phyloP scores from a whole-genome alignment of 805 yeast genomes.

The Starmerella tilneyi region DNA sequence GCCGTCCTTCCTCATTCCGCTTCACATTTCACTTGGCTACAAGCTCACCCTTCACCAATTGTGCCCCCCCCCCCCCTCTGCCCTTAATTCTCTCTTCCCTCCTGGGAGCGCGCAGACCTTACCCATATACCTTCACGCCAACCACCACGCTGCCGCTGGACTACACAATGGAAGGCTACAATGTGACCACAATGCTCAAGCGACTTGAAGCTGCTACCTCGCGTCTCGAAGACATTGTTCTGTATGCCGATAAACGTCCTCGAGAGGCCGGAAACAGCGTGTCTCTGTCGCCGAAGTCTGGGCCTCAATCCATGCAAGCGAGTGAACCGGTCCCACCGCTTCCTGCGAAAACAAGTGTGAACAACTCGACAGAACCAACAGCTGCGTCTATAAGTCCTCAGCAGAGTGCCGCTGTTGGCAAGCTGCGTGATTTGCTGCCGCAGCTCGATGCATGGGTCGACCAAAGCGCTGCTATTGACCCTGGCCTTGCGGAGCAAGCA shows the following conservation, averaged over 20 bases:
- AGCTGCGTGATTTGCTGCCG: background rate
- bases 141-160: background rate
- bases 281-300: slow-evolving; percentile 6
- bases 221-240: slow-evolving; percentile 70
- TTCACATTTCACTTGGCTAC: no score
- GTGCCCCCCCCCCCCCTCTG: no score
- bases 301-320: no score
- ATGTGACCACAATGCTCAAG: slow-evolving; percentile 67
- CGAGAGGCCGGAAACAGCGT: background rate
- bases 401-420: background rate
- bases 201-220: slow-evolving; percentile 87
- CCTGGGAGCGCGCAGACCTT: no score
- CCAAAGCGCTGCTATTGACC: slow-evolving; percentile 16
- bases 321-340: no score
- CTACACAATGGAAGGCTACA: slow-evolving; percentile 63
- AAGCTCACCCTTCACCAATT: no score
- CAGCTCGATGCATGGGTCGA: slow-evolving; percentile 14
- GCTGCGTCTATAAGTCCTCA: background rate
- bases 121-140: slow-evolving; percentile 5
- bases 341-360: no score
- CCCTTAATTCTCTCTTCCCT: no score
- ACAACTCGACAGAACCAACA: no score
- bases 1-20: no score
- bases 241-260: slow-evolving; percentile 10
- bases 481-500: slow-evolving; percentile 32